Evolutionary conservation across 2,329 filamentous ascomycete species (phyloP), one percentile per base, ranked within the genome.

Genomic region (Hypoxylon sp.): DNA sequence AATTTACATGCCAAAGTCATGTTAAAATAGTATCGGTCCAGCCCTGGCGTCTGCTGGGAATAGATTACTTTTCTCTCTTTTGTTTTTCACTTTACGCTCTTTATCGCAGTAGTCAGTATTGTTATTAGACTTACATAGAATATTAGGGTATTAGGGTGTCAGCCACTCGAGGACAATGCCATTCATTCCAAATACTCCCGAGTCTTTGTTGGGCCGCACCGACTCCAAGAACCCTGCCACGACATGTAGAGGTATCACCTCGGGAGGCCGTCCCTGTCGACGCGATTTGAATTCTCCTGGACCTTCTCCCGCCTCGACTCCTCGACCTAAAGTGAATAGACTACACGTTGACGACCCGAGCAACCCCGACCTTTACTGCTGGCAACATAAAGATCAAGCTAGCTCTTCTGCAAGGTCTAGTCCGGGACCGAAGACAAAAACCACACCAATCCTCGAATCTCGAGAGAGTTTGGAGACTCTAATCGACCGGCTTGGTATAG

Each of bases 381-480:
- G 92, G 91, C 94, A 97, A 78, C 96, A 99, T 81, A 94, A 92
- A 76, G 93, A 96, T 61, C 96, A 99, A 78, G 93, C 93, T 60
- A 75, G 77, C 70, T 74, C 77, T 61, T 83, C 84, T 7, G 77
- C 82, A 1, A 77, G 77, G 46, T 83, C 82, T 16, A 84, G 80
- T 65, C 81, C 83, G 1, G 82, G 82, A 1, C 82, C 81, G 3
- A 77, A 78, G 43, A 73, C 74, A 62, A 77, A 76, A 43, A 76
- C 81, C 16, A 81, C 85, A 3, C 84, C 87, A 5, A 86, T 89
- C 3, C 78, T 90, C 57, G 85, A 89, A 71, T 83, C 87, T 61
- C 84, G 92, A 54, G 90, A 88, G 32, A 97, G 94, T 73, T 85
- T 98, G 60, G 96, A 99, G 77, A 97, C 94, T 0, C 81, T 98